Evolutionary conservation across 768 basidiomycete genomes (phyloP).

Genomic region (Suillus variegatus): DNA sequence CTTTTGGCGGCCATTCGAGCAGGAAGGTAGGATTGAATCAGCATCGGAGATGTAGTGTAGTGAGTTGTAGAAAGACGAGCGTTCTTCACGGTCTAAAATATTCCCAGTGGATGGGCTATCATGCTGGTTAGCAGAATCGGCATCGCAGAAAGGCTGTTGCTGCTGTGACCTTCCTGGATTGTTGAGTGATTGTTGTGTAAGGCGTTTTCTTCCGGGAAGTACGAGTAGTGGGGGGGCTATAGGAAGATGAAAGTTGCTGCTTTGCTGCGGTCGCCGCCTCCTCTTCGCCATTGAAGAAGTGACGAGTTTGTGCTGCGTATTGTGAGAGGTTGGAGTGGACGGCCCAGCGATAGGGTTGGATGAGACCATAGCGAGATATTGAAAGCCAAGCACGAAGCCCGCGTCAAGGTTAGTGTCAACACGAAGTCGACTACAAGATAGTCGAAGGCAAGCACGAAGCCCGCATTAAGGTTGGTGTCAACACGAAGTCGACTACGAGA

Average conservation of each 20-base stretch:
- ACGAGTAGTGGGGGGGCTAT: background rate
- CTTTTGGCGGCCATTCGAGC: background rate
- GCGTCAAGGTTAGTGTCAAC: background rate
- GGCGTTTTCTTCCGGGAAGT: background rate
- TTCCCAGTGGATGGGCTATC: background rate
- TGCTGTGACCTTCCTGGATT: background rate
- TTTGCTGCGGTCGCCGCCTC: background rate
- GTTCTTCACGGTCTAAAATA: background rate
- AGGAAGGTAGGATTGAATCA: background rate
- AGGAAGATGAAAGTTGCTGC: background rate
- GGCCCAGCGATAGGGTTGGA: background rate
- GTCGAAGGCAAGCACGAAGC: background rate
- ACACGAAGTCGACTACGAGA: background rate
- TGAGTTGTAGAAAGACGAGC: background rate
- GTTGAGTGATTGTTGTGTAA: background rate
- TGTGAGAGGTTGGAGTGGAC: background rate
- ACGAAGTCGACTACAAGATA: background rate
- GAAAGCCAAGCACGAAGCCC: background rate
- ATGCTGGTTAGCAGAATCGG: background rate
- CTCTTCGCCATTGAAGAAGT: background rate
- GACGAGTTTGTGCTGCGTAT: background rate
- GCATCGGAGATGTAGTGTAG: background rate
- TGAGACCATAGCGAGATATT: background rate
- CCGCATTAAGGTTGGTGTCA: background rate
- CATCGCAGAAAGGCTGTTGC: background rate